phyloP scores from a whole-genome alignment of 2,329 filamentous ascomycete species.

The Apiospora rasikravindrae region DNA sequence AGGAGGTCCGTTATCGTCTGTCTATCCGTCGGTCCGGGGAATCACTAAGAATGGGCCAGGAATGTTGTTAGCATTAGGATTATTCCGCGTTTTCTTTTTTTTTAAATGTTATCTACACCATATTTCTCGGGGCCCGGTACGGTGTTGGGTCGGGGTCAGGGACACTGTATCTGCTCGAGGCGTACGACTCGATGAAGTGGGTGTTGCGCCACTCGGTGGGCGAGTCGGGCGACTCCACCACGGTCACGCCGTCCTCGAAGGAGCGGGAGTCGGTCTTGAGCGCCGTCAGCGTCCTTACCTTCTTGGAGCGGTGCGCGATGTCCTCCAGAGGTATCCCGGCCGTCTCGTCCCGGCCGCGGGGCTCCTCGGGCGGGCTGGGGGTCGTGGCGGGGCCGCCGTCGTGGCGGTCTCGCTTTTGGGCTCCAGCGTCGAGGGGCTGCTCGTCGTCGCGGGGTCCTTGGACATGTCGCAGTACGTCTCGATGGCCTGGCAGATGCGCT shows the following conservation, averaged over 20 bases:
- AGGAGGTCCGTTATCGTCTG: neutral
- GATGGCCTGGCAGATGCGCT: constrained; percentile 22
- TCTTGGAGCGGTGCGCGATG: neutral
- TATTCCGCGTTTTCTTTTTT: too few species aligned
- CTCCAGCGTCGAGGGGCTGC: neutral
- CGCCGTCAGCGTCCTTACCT: neutral
- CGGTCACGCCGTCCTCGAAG: neutral
- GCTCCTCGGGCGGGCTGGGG: neutral
- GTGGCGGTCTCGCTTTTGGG: neutral
- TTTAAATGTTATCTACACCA: too few species aligned
- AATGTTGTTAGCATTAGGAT: constrained; percentile 1
- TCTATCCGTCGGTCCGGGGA: neutral
- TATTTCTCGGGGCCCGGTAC: neutral
- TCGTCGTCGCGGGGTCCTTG: neutral
- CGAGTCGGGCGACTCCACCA: neutral
- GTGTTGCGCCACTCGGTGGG: neutral
- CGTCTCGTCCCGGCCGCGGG: neutral
- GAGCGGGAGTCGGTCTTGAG: neutral
- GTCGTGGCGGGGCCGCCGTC: too few species aligned
- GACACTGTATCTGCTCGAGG: constrained; percentile 7
- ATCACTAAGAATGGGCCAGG: neutral
- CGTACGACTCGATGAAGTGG: constrained; percentile 1
- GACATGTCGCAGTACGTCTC: constrained; percentile 19
- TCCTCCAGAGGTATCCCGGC: neutral
- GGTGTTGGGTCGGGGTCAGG: neutral